phyloP scores from a whole-genome alignment of 345 rosid species.

The Carallia brachiata region DNA sequence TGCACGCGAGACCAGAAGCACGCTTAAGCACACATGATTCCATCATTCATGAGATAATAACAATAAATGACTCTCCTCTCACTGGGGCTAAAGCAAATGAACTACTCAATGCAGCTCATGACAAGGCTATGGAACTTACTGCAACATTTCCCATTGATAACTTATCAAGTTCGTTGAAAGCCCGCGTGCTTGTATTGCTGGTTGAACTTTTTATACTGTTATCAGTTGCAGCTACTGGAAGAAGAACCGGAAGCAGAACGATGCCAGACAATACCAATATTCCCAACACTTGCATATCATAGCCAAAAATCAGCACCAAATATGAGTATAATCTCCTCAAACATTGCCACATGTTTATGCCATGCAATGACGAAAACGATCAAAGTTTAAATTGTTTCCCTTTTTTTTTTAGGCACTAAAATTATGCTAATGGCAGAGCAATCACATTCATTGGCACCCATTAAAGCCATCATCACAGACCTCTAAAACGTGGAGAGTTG shows the following conservation, averaged over 20 bases:
- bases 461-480: too few species aligned
- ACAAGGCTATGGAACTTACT: constrained; percentile 40
- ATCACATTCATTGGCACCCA: too few species aligned
- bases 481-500: too few species aligned
- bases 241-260: constrained; percentile 65
- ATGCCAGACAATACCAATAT: constrained; percentile 66
- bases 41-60: not conserved
- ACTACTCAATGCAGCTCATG: not conserved
- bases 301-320: not conserved
- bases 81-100: not conserved
- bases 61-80: not conserved
- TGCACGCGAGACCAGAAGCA: constrained; percentile 16
- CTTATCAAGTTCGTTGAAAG: constrained; percentile 69
- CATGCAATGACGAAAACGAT: not conserved
- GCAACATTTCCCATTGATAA: constrained; percentile 69
- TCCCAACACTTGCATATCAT: constrained; percentile 52
- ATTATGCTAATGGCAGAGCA: too few species aligned
- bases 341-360: not conserved
- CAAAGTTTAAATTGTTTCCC: too few species aligned
- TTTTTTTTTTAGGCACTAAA: too few species aligned
- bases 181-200: constrained; percentile 40
- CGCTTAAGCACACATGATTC: not conserved
- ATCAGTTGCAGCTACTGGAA: constrained; percentile 75
- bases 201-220: constrained; percentile 7
- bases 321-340: too few species aligned